phyloP scores from a whole-genome alignment of 2,329 filamentous ascomycete species.

The Periconia digitata region DNA sequence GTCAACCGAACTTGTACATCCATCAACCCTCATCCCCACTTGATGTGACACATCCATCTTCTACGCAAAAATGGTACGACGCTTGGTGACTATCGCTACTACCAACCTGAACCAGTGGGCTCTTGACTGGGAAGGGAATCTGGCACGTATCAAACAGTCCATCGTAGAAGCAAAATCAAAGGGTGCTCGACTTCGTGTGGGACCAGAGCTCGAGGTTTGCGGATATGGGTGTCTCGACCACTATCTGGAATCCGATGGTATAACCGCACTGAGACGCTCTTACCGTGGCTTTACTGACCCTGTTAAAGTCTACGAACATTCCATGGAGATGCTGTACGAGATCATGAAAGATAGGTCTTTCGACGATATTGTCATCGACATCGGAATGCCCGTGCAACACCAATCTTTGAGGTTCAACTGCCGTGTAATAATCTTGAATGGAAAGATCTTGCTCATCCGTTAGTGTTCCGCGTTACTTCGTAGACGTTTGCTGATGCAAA shows the following conservation, averaged over 20 bases:
- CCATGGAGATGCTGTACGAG: constrained; percentile 60
- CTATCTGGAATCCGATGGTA: constrained; percentile 47
- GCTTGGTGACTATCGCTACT: constrained; percentile 7
- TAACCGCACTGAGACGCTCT: not conserved
- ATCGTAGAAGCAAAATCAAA: constrained; percentile 55
- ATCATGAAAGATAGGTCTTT: constrained; percentile 63
- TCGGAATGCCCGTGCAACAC: constrained; percentile 29
- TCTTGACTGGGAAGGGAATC: constrained; percentile 54
- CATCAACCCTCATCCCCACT: not conserved
- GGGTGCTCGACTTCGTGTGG: constrained; percentile 63
- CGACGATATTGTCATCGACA: constrained; percentile 57
- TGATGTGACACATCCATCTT: not conserved
- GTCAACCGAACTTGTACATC: not conserved
- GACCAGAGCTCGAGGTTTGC: constrained; percentile 46
- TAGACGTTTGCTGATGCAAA: constrained; percentile 32
- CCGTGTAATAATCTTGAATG: constrained; percentile 65
- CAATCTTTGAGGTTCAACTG: constrained; percentile 37
- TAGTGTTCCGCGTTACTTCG: not conserved
- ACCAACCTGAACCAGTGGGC: constrained; percentile 8
- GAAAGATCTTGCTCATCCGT: constrained; percentile 69
- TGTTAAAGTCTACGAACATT: constrained; percentile 24
- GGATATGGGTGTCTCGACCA: constrained; percentile 58
- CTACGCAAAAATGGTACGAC: constrained; percentile 3
- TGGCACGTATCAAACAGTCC: constrained; percentile 62
- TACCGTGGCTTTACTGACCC: not conserved